Percentiles rank a stretch among this genome's conserved stretches.
Evolutionary conservation across 495 filamentous ascomycete genomes (phyloP).

Genomic region (Xylaria grammica): DNA sequence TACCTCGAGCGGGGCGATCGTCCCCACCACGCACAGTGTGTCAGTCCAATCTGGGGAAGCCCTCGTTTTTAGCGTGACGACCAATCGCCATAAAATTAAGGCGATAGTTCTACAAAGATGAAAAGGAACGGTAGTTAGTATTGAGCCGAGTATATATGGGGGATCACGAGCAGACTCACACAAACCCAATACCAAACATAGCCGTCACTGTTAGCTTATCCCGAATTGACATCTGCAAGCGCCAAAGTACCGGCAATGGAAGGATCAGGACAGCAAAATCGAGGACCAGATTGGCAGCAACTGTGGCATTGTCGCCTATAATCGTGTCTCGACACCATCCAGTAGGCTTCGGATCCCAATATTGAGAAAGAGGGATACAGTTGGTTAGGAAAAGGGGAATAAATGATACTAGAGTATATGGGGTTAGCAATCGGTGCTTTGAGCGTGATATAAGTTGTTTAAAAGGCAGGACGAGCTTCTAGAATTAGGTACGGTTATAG

Average conservation of each 20-base stretch:
- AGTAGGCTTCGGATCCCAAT: slow-evolving; percentile 23
- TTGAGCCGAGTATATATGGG: background rate
- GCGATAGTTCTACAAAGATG: slow-evolving; percentile 20
- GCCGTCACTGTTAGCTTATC: slow-evolving; percentile 45
- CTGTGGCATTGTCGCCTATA: slow-evolving; percentile 30
- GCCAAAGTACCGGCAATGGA: slow-evolving; percentile 46
- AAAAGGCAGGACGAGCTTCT: background rate
- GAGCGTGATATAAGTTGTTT: background rate
- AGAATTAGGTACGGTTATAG: background rate
- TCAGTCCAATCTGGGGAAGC: slow-evolving; percentile 11
- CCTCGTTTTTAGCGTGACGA: background rate
- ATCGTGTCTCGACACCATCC: slow-evolving; percentile 22
- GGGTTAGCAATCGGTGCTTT: background rate
- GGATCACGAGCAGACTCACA: slow-evolving; percentile 35
- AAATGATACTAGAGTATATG: background rate
- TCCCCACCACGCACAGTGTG: slow-evolving; percentile 16
- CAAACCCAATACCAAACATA: slow-evolving; percentile 45
- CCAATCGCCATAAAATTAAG: slow-evolving; percentile 17
- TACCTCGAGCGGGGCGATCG: slow-evolving; percentile 16
- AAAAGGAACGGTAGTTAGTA: background rate
- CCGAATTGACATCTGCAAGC: slow-evolving; percentile 40
- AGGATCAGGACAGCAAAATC: slow-evolving; percentile 47
- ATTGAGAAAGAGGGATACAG: slow-evolving; percentile 20
- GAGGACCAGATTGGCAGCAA: slow-evolving; percentile 45
- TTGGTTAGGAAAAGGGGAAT: slow-evolving; percentile 25